Evolutionary conservation across 2,329 filamentous ascomycete genomes (phyloP).

Genomic region (Clonostachys sp.): DNA sequence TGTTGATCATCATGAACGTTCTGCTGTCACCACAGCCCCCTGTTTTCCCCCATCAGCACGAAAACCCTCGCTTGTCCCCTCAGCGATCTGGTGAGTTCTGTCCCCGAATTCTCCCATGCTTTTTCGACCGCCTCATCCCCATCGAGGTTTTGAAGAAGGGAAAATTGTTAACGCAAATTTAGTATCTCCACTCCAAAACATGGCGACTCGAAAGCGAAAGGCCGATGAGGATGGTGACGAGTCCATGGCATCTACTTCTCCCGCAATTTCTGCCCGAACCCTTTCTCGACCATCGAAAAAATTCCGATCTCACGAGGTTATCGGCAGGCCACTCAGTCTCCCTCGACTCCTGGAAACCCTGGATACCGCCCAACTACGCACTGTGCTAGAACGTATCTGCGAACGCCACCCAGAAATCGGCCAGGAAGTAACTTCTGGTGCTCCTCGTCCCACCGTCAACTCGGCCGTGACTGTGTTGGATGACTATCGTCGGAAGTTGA

Average conservation of each 20-base stretch:
- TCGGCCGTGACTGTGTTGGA: slow-evolving; percentile 76
- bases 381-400: slow-evolving; percentile 85
- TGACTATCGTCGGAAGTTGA: slow-evolving; percentile 76
- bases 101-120: neutral
- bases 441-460: slow-evolving; percentile 80
- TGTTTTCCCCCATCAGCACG: slow-evolving; percentile 55
- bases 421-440: slow-evolving; percentile 76
- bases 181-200: slow-evolving; percentile 45
- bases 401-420: slow-evolving; percentile 83
- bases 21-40: slow-evolving; percentile 56
- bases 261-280: slow-evolving; percentile 65
- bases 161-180: neutral
- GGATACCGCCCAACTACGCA: slow-evolving; percentile 77
- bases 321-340: slow-evolving; percentile 49
- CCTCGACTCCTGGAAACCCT: slow-evolving; percentile 89
- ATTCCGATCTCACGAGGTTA: slow-evolving; percentile 58
- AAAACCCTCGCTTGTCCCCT: slow-evolving; percentile 47
- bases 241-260: slow-evolving; percentile 85
- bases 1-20: slow-evolving; percentile 50
- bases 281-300: slow-evolving; percentile 65
- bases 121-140: neutral
- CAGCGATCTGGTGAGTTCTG: slow-evolving; percentile 50
- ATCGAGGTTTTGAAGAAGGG: neutral
- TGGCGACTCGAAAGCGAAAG: slow-evolving; percentile 74
- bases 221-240: slow-evolving; percentile 77